Percentiles rank a stretch among this genome's conserved stretches.
Evolutionary conservation across 768 basidiomycete genomes (phyloP).

Genomic region (Hortiboletus flavorubellus): DNA sequence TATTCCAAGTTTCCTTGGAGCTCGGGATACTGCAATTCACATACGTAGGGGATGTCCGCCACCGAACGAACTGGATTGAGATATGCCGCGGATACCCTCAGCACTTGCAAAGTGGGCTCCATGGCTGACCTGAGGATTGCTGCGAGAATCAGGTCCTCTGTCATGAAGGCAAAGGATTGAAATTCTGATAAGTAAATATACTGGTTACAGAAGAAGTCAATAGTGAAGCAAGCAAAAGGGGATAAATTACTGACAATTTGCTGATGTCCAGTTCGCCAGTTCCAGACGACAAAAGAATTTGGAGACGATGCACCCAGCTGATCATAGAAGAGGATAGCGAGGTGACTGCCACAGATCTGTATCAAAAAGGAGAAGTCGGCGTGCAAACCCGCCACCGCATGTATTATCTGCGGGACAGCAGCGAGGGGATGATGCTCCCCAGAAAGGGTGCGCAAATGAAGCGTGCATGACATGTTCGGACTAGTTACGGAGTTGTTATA

Average conservation of each 20-base stretch:
- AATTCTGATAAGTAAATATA: conserved; percentile 18
- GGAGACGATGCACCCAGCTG: not conserved
- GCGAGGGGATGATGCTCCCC: conserved; percentile 28
- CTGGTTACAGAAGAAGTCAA: conserved; percentile 16
- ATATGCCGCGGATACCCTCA: conserved; percentile 14
- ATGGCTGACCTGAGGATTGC: conserved; percentile 8
- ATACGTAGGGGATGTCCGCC: conserved; percentile 19
- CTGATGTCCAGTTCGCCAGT: conserved; percentile 32
- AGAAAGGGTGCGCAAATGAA: conserved; percentile 32
- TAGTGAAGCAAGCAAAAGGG: not conserved
- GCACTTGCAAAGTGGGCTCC: conserved; percentile 15
- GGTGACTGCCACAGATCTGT: conserved; percentile 30
- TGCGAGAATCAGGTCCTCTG: conserved; percentile 29
- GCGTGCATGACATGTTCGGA: conserved; percentile 14
- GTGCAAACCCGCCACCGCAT: conserved; percentile 1
- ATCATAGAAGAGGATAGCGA: conserved; percentile 30
- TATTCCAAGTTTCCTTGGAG: conserved; percentile 14
- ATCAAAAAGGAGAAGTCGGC: conserved; percentile 22
- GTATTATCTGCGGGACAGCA: conserved; percentile 12
- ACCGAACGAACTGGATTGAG: conserved; percentile 1
- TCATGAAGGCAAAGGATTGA: conserved; percentile 34
- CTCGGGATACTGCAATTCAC: conserved; percentile 26
- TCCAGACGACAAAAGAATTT: conserved; percentile 30
- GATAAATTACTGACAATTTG: conserved; percentile 25
- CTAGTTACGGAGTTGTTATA: conserved; percentile 11